A percentile compares a stretch with the other conserved stretches of the same genome.
These are phyloP conservation scores for Flammula alnicola DNA, from an alignment of 1,284 basidiomycete genomes.

Conservation along the genomic window DNA sequence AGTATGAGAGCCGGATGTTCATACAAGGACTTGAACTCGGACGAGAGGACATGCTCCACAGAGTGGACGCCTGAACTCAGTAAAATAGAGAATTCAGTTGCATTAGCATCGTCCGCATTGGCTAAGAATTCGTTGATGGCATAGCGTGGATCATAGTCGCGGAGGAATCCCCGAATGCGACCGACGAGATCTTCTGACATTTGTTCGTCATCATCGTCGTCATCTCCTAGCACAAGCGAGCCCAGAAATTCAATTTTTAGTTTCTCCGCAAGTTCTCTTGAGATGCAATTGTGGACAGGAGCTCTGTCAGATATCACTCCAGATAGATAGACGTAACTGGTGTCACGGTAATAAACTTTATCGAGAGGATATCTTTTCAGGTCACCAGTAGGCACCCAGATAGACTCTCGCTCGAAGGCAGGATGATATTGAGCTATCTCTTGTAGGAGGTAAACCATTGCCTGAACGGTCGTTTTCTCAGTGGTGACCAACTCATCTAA, in stretches of 20 bases:
- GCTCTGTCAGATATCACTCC: too few species aligned
- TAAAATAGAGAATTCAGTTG: conserved; percentile 39
- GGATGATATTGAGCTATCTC: conserved; percentile 27
- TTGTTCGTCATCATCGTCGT: conserved; percentile 36
- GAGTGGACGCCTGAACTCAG: conserved; percentile 32
- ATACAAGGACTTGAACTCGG: conserved; percentile 34
- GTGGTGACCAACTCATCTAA: conserved; percentile 21
- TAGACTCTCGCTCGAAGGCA: conserved; percentile 24
- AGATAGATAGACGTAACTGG: too few species aligned
- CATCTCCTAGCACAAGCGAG: conserved; percentile 27
- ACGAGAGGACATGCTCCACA: conserved; percentile 26
- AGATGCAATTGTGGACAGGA: conserved; percentile 35
- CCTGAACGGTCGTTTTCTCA: conserved; percentile 18
- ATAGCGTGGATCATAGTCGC: conserved; percentile 42
- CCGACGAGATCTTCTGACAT: conserved; percentile 31
- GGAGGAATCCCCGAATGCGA: conserved; percentile 30
- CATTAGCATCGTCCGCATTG: conserved; percentile 51
- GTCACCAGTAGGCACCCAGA: conserved; percentile 42
- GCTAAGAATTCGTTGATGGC: conserved; percentile 52
- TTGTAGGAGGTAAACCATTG: conserved; percentile 24
- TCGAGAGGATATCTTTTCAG: too few species aligned
- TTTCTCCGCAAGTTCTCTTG: conserved; percentile 31
- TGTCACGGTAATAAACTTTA: conserved; percentile 43
- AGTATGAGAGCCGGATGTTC: conserved; percentile 41
- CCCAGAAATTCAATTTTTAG: conserved; percentile 39